These are phyloP conservation scores for Trichosporon sp. DNA, from an alignment of 1,284 basidiomycete species.

Conservation along the genomic window DNA sequence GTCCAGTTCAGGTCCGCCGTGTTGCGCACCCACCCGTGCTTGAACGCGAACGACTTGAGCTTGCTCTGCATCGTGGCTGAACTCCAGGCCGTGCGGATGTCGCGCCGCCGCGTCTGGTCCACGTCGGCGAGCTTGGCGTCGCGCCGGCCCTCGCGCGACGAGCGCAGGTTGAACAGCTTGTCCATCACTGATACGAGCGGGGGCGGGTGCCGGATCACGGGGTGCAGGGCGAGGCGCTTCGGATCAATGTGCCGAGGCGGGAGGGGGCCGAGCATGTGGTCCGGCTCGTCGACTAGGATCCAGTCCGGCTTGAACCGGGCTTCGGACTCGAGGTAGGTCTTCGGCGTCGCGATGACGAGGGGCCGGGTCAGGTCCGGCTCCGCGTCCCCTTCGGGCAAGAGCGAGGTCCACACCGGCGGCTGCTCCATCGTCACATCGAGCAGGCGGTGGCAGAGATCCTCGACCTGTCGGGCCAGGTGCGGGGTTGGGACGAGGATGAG, in stretches of 20 bases:
- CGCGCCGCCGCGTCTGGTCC: conserved; percentile 31
- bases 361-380: conserved; percentile 22
- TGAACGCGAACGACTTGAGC: conserved; percentile 36
- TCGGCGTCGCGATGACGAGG: conserved; percentile 36
- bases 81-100: conserved; percentile 41
- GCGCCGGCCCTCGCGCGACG: not conserved
- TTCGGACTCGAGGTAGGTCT: conserved; percentile 6
- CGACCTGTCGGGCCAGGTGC: conserved; percentile 42
- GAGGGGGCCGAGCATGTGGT: conserved; percentile 38
- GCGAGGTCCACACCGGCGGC: not conserved
- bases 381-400: not conserved
- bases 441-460: conserved; percentile 19
- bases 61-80: conserved; percentile 36
- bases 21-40: conserved; percentile 40
- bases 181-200: conserved; percentile 33
- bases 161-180: conserved; percentile 32
- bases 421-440: not conserved
- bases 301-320: conserved; percentile 21
- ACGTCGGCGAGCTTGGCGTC: conserved; percentile 10
- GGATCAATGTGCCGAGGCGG: conserved; percentile 30
- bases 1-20: conserved; percentile 40
- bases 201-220: conserved; percentile 39
- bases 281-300: conserved; percentile 47
- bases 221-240: conserved; percentile 29
- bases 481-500: conserved; percentile 41